These are phyloP conservation scores for Fraxinus anomala DNA, from an alignment of 257 asterid genomes.

Conservation along the genomic window DNA sequence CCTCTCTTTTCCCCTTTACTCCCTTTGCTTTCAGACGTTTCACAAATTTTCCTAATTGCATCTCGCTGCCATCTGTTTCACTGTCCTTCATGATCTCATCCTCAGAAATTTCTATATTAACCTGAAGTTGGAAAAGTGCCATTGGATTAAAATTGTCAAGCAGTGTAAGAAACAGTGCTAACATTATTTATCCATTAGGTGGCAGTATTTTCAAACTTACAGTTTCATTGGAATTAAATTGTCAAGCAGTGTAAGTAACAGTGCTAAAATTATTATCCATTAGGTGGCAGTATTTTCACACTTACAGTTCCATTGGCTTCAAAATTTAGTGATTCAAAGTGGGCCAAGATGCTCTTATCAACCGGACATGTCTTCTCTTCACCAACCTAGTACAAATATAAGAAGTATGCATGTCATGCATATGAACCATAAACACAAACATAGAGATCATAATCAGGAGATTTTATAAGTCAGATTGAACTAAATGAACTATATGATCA, in stretches of 20 bases:
- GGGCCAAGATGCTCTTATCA: conserved; percentile 65
- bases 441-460: conserved; percentile 24
- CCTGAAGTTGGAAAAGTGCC: conserved; percentile 46
- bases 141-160: conserved; percentile 23
- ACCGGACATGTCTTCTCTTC: conserved; percentile 83
- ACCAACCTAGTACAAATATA: conserved; percentile 47
- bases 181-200: conserved; percentile 7
- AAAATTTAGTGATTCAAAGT: conserved; percentile 74
- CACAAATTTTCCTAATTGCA: conserved; percentile 85
- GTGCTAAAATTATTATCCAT: neutral
- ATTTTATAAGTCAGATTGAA: conserved; percentile 10
- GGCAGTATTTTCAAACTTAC: neutral
- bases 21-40: conserved; percentile 83
- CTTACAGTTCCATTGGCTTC: conserved; percentile 80
- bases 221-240: conserved; percentile 23
- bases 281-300: conserved; percentile 14
- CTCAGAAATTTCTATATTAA: conserved; percentile 52
- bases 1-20: conserved; percentile 73
- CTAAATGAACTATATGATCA: conserved; percentile 5
- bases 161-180: conserved; percentile 7
- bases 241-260: conserved; percentile 17
- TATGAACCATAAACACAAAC: conserved; percentile 21
- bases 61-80: conserved; percentile 85
- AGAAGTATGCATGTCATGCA: conserved; percentile 11
- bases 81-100: conserved; percentile 80